These are phyloP conservation scores for Sphagnum contortum DNA, from an alignment of 225 moss, liverwort and hornwort genomes.

Conservation along the genomic window DNA sequence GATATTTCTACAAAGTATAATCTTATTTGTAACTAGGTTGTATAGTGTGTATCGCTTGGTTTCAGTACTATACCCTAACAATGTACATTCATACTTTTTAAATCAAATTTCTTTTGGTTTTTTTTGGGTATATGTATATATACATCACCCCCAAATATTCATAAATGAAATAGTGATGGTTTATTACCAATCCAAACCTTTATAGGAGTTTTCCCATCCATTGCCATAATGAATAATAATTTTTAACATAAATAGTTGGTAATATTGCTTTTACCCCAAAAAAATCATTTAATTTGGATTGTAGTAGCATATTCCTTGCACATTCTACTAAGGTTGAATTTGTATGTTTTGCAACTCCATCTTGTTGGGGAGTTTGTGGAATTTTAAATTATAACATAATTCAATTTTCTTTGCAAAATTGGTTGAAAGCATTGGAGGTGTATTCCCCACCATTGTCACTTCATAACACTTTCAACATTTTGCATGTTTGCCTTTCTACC, in stretches of 20 bases:
- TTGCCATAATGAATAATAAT: neutral
- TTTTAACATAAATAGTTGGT: neutral
- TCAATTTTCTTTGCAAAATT: neutral
- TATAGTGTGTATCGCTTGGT: neutral
- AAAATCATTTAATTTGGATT: neutral
- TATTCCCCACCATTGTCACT: conserved; percentile 1
- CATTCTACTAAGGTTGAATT: neutral
- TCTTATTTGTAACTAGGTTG: neutral
- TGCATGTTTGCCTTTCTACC: neutral
- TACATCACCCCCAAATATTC: conserved; percentile 3
- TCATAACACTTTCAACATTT: neutral
- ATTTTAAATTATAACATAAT: neutral
- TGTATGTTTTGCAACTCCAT: neutral
- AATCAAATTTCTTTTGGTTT: neutral
- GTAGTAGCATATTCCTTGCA: neutral
- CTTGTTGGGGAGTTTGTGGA: neutral
- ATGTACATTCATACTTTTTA: neutral
- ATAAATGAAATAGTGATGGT: conserved; percentile 1
- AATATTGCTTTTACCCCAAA: neutral
- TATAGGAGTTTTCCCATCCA: neutral
- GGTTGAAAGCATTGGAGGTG: neutral
- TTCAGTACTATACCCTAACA: neutral
- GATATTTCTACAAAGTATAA: too few species aligned
- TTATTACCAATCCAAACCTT: neutral
- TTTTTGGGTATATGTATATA: neutral